Base-by-base conservation (phyloP, 257 asterid genomes). In the Buddleja alternifolia region DNA sequence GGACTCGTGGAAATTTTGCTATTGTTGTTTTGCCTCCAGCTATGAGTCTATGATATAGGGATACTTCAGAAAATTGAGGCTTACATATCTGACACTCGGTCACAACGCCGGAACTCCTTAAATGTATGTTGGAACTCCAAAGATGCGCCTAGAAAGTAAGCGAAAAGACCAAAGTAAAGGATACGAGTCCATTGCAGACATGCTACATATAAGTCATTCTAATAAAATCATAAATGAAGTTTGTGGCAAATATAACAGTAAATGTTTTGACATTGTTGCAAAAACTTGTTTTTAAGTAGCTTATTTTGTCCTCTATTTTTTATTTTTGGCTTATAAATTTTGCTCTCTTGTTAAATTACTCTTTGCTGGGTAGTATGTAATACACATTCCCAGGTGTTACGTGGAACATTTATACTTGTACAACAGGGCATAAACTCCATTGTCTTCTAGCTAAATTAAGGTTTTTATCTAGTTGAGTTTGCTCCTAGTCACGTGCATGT, bases 101-200 rank as follows among this genome's bases (percentile, higher is more conserved):
- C 29, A 8, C 14, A 12, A 6, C 29, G 14, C n/a, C 19, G 54
- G 41, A 69, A 75, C 34, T 54, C 58, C 47, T 53, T 68, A 9
- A 12, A 59, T 54, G 41, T 54, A 68, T 68, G 45, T 60, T 67
- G 64, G 42, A n/a, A 17, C 25, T 51, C 25, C 10, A 17, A 37
- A 54, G 10, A 32, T n/a, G 11, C 32, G 53, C 47, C 23, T 24
- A 42, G 42, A 56, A 54, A 34, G 52, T 64, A 9, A 55, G n/a
- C n/a, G n/a, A n/a, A n/a, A 63, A 36, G 29, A n/a, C 8, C 4
- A 39, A 12, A 55, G 48, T 21, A 14, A 63, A 16, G 65, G 51
- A 42, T 42, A n/a, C 19, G 37, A 34, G 15, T 8, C 50, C 16
- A 41, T 14, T 5, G n/a, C 37, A 24, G 34, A 23, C 29, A 42